Evolutionary conservation across 257 asterid genomes (phyloP), one percentile per base, ranked within the genome.

Genomic region (Solanum virginianum): DNA sequence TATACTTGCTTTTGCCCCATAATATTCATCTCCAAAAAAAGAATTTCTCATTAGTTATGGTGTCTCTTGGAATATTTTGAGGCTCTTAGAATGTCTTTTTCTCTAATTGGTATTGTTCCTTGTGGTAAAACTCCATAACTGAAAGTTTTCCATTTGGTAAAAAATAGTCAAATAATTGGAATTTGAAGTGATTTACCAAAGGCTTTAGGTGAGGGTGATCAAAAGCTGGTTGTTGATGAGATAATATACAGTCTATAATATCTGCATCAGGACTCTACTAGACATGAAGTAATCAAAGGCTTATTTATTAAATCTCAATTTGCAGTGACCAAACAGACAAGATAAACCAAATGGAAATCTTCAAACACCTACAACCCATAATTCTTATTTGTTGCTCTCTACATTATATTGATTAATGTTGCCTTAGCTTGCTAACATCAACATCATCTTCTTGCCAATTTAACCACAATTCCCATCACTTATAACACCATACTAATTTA

Each of bases 251-350:
- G 84, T 94, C 98, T 81, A 96, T 93, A 81, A 90, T 82, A 85
- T 96, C 99, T 70, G 98, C 99, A 81, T 94, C 98, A 4, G 97
- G 95, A 90, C 98, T 94, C 99, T 96, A 93, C 77, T 15, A 1
- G n/a, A 18, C 60, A 16, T 55, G 60, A 55, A 16, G 16, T 55
- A 55, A 55, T 20, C 16, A 55, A 55, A 86, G 96, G 97, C 84
- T 96, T 96, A 80, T 96, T 94, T 84, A 96, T 87, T 57, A 86
- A 86, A 89, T 18, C 6, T 74, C 77, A 9, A 92, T 89, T 62
- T 87, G 86, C 13, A 81, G 68, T 5, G 92, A 79, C 29, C 32
- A 57, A 24, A 81, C 89, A 22, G 85, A 86, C 85, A 89, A 69
- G 13, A 69, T 39, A 36, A 36, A 69, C 49, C 53, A 69, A 69